phyloP scores from a whole-genome alignment of 2,329 filamentous ascomycete species.

The Clathrospora elynae region DNA sequence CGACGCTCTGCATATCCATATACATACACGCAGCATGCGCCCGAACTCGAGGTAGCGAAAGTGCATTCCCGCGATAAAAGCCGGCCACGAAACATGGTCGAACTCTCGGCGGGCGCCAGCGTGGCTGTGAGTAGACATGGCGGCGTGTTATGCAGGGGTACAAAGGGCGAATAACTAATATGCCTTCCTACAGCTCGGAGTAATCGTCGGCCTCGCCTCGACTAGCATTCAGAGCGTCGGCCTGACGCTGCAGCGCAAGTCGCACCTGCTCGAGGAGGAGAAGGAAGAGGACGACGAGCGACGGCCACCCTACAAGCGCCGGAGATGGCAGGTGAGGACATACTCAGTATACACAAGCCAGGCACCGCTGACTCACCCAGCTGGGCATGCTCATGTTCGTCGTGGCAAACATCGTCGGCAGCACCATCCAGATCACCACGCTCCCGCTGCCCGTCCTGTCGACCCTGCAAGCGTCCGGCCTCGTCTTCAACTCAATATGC shows the following conservation, averaged over 20 bases:
- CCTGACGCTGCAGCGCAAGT: conserved; percentile 95
- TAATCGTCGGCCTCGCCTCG: conserved; percentile 89
- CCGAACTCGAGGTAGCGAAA: conserved; percentile 38
- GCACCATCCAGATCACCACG: conserved; percentile 96
- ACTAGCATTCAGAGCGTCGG: conserved; percentile 95
- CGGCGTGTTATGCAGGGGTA: not conserved
- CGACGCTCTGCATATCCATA: conserved; percentile 3
- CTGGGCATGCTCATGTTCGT: conserved; percentile 97
- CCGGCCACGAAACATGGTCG: conserved; percentile 42
- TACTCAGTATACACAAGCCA: not conserved
- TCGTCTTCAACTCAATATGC: conserved; percentile 99
- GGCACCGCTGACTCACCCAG: conserved; percentile 39
- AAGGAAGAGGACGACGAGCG: conserved; percentile 78
- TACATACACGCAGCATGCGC: conserved; percentile 35
- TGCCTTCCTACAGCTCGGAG: conserved; percentile 69
- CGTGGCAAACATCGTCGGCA: conserved; percentile 89
- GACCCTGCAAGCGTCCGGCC: conserved; percentile 84
- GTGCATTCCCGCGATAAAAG: conserved; percentile 26
- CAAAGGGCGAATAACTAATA: conserved; percentile 11
- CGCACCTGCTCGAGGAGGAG: conserved; percentile 96
- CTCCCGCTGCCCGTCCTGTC: conserved; percentile 92
- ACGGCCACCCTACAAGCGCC: conserved; percentile 84
- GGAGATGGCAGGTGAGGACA: conserved; percentile 78
- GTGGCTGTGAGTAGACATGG: conserved; percentile 44
- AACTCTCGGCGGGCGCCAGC: conserved; percentile 50